Evolutionary conservation across 2,329 filamentous ascomycete species (phyloP), one percentile per base, ranked within the genome.

Genomic region (Pseudohalonectria lignicola): DNA sequence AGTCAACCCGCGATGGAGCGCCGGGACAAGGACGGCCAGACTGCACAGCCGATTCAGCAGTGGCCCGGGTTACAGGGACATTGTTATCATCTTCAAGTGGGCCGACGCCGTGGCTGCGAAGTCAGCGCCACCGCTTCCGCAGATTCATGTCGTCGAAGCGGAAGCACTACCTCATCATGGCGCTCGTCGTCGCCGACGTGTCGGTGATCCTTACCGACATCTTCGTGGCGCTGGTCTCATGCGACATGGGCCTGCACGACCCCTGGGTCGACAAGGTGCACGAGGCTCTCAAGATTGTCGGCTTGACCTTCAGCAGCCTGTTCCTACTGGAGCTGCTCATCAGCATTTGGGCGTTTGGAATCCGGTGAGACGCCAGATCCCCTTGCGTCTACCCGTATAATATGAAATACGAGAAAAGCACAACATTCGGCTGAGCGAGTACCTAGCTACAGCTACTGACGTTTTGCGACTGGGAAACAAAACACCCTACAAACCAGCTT

Each of bases 241-340:
- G 68, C 52, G 66, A 70, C 46, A 57, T 59, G 45, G 55, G 60
- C 33, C 51, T 55, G 28, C 43, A 54, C 23, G 46, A 61, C 35
- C 44, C 52, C 1, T 70, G 67, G 66, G 64, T 68, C 5, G 43
- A 47, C 8, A 41, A 47, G 2, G 51, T 63, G 25, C 53, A 55
- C 13, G 44, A 52, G n/a, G 43, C 52, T 0, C 56, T 83, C 30
- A 66, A 66, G 11, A 58, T 65, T 3, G 56, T 71, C 25, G 71
- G 74, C 5, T 54, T 82, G 32, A 60, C 72, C 2, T 76, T 83
- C 50, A 79, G 74, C 39, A 73, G 66, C 46, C 49, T 82, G 20
- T 85, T 85, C 52, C 64, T 84, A 61, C 47, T 67, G 1, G 81
- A 85, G 56, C 55, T 84, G 53, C 39, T 69, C 9, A 57, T 70